phyloP scores from a whole-genome alignment of 2,329 filamentous ascomycete species.

The Fusarium sterilihyphosum region DNA sequence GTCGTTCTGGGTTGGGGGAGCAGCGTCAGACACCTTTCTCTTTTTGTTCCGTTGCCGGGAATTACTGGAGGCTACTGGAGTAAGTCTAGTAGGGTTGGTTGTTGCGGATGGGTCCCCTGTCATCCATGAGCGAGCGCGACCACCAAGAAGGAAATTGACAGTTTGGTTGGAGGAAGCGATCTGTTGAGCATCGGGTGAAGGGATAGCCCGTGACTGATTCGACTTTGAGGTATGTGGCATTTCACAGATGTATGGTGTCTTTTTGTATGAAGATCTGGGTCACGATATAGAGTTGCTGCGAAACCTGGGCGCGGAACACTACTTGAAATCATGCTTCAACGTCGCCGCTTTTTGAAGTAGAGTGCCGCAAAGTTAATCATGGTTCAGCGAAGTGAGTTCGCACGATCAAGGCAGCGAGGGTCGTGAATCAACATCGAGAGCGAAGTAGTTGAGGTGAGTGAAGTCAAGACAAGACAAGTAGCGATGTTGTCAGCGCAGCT shows the following conservation, averaged over 20 bases:
- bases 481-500: background rate
- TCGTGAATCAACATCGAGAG: slow-evolving; percentile 8
- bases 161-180: slow-evolving; percentile 55
- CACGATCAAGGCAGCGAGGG: background rate
- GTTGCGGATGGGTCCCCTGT: slow-evolving; percentile 16
- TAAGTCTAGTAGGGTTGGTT: slow-evolving; percentile 16
- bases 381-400: slow-evolving; percentile 24
- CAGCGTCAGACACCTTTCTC: slow-evolving; percentile 17
- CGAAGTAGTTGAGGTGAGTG: background rate
- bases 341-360: slow-evolving; percentile 39
- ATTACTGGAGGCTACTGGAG: slow-evolving; percentile 15
- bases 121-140: slow-evolving; percentile 48
- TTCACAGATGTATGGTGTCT: slow-evolving; percentile 29
- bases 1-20: slow-evolving; percentile 19
- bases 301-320: slow-evolving; percentile 17
- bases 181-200: slow-evolving; percentile 36
- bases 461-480: background rate
- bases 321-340: slow-evolving; percentile 38
- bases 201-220: slow-evolving; percentile 28
- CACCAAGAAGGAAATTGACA: slow-evolving; percentile 52
- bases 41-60: slow-evolving; percentile 37
- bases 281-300: background rate
- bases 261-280: slow-evolving; percentile 4
- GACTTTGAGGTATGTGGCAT: slow-evolving; percentile 38
- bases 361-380: slow-evolving; percentile 34